These are phyloP conservation scores for Pseudogymnoascus sp. DNA, from an alignment of 2,329 filamentous ascomycete species.

Conservation along the genomic window DNA sequence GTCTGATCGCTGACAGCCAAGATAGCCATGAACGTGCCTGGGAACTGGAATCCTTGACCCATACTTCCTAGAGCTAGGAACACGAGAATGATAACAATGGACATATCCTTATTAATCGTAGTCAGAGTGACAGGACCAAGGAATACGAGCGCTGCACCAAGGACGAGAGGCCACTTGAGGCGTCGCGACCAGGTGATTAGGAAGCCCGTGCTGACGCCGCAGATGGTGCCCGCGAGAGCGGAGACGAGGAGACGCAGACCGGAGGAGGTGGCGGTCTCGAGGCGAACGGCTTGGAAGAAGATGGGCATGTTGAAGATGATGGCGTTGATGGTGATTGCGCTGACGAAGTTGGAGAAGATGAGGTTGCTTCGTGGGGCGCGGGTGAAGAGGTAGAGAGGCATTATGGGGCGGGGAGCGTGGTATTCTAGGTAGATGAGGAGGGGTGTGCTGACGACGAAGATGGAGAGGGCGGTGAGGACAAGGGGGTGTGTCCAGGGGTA, in stretches of 20 bases:
- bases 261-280: slow-evolving; percentile 61
- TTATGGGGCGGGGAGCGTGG: slow-evolving; percentile 46
- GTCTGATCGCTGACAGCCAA: slow-evolving; percentile 51
- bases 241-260: slow-evolving; percentile 65
- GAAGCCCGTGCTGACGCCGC: slow-evolving; percentile 54
- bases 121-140: slow-evolving; percentile 45
- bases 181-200: slow-evolving; percentile 52
- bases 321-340: slow-evolving; percentile 45
- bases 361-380: slow-evolving; percentile 48
- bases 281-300: slow-evolving; percentile 69
- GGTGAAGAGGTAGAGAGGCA: slow-evolving; percentile 49
- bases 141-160: slow-evolving; percentile 43
- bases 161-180: slow-evolving; percentile 51
- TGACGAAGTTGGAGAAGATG: slow-evolving; percentile 49
- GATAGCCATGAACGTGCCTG: slow-evolving; percentile 55
- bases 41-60: slow-evolving; percentile 59
- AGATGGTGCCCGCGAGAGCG: slow-evolving; percentile 46
- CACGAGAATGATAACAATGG: slow-evolving; percentile 46
- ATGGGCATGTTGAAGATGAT: slow-evolving; percentile 60
- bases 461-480: slow-evolving; percentile 43
- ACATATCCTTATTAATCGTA: slow-evolving; percentile 43
- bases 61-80: slow-evolving; percentile 50
- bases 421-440: slow-evolving; percentile 47
- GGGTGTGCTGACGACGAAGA: slow-evolving; percentile 43
- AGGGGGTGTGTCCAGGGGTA: slow-evolving; percentile 56